Conservation (phyloP, 1,284 basidiomycete genomes). For the Pascua guehoae region DNA sequence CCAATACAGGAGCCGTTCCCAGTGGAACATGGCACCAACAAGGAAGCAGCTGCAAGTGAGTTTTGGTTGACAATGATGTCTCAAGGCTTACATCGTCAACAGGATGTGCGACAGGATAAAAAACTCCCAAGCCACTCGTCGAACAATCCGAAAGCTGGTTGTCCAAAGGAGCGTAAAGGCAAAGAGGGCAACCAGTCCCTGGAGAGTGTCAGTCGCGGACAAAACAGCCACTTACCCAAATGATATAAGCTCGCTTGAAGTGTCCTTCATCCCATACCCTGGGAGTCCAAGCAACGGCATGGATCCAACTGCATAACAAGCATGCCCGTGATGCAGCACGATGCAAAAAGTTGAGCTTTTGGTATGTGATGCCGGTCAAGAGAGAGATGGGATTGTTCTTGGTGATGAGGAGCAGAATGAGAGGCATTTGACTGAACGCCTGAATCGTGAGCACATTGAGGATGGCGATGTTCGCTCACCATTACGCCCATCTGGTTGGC, state of each 20-base stretch:
- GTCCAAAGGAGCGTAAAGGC: slow-evolving; percentile 52
- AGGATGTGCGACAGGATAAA: slow-evolving; percentile 56
- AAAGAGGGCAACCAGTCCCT: slow-evolving; percentile 34
- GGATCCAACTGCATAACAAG: slow-evolving; percentile 40
- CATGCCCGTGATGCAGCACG: slow-evolving; percentile 44
- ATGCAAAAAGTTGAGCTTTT: slow-evolving; percentile 52
- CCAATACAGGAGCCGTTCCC: slow-evolving; percentile 33
- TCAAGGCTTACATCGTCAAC: slow-evolving; percentile 41
- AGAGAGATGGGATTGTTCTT: slow-evolving; percentile 49
- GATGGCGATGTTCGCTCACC: slow-evolving; percentile 12
- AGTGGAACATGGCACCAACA: slow-evolving; percentile 39
- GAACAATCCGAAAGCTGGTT: slow-evolving; percentile 49
- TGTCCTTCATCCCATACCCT: slow-evolving; percentile 19
- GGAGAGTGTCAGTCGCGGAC: not conserved
- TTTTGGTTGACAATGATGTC: not conserved
- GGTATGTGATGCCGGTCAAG: slow-evolving; percentile 49
- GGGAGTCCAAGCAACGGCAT: slow-evolving; percentile 32
- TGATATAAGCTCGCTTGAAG: slow-evolving; percentile 19
- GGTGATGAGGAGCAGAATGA: slow-evolving; percentile 45
- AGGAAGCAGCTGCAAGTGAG: slow-evolving; percentile 30
- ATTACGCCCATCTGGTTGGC: slow-evolving; percentile 32
- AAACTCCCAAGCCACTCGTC: slow-evolving; percentile 54
- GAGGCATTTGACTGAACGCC: slow-evolving; percentile 43
- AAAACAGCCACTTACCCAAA: slow-evolving; percentile 18
- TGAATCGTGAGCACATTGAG: slow-evolving; percentile 6